Conservation (phyloP, 75 land plant species). For the Pseudotsuga menziesii region DNA sequence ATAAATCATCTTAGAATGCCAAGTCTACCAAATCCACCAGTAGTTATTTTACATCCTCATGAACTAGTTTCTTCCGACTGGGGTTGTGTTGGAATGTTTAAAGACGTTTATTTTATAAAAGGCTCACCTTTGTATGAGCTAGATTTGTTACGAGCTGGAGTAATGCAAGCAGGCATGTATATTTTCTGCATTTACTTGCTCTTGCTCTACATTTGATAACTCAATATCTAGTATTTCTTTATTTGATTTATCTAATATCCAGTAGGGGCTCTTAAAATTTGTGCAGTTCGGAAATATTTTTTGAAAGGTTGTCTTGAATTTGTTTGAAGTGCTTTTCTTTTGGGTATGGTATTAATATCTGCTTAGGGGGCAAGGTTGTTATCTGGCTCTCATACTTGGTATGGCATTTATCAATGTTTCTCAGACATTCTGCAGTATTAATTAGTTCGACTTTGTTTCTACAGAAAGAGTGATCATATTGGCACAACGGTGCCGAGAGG, state of each 20-base stretch:
- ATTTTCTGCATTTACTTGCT: not conserved
- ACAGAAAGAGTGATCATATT: slow-evolving; percentile 48
- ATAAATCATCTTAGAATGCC: slow-evolving; percentile 23
- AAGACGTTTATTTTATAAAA: slow-evolving; percentile 28
- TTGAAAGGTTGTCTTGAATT: not conserved
- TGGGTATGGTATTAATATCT: not conserved
- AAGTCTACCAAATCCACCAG: slow-evolving; percentile 17
- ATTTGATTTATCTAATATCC: not conserved
- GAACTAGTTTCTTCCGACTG: slow-evolving; percentile 21
- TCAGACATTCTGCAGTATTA: not conserved
- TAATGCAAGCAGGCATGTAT: slow-evolving; percentile 29
- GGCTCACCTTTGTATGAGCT: slow-evolving; percentile 45
- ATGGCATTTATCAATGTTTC: not conserved
- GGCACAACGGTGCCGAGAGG: slow-evolving; percentile 20
- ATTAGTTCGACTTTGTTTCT: slow-evolving; percentile 1
- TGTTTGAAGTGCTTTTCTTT: not conserved
- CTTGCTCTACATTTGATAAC: not conserved
- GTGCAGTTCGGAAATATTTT: too few relatives aligned
- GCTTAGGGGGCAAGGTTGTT: not conserved
- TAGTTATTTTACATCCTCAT: slow-evolving; percentile 34
- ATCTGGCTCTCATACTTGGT: not conserved
- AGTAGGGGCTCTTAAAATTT: not conserved
- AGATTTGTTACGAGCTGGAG: slow-evolving; percentile 37
- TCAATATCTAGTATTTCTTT: not conserved
- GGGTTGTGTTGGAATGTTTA: slow-evolving; percentile 44